phyloP scores from a whole-genome alignment of 108 stramenopile genomes.

The Parmales sp. region DNA sequence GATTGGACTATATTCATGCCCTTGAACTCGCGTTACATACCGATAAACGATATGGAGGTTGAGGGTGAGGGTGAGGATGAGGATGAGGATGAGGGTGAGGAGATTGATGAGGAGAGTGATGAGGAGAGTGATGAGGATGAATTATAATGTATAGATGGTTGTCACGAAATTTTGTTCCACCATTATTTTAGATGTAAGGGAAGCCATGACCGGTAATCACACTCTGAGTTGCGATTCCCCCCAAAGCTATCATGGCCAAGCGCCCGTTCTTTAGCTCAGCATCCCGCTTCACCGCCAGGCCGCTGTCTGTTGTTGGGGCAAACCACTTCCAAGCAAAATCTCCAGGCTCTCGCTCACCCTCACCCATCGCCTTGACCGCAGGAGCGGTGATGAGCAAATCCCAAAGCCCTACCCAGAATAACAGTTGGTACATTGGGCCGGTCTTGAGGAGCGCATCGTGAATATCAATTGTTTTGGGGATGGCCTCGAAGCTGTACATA shows the following conservation, averaged over 20 bases:
- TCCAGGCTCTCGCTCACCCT: constrained; percentile 62
- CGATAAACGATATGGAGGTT: too few species aligned
- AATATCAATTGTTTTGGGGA: constrained; percentile 66
- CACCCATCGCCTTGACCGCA: constrained; percentile 50
- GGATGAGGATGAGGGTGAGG: too few species aligned
- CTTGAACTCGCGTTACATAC: constrained; percentile 34
- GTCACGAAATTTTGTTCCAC: too few species aligned
- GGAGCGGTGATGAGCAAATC: constrained; percentile 47
- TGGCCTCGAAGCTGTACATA: constrained; percentile 56
- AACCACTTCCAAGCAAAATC: constrained; percentile 24
- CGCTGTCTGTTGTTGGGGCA: constrained; percentile 19
- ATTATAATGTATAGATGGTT: too few species aligned
- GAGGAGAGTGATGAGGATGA: too few species aligned
- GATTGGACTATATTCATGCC: constrained; percentile 60
- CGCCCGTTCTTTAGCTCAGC: constrained; percentile 71
- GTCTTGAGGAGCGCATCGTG: constrained; percentile 50
- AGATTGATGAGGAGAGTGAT: too few species aligned
- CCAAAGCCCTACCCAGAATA: constrained; percentile 55
- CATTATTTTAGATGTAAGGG: constrained; percentile 54
- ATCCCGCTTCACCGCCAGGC: constrained; percentile 17
- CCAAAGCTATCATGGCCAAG: constrained; percentile 81
- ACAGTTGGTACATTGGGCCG: constrained; percentile 63
- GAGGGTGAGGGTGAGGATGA: too few species aligned
- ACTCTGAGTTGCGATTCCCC: constrained; percentile 77
- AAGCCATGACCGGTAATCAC: constrained; percentile 75